Percentiles rank a stretch among this genome's conserved stretches.
phyloP scores from a whole-genome alignment of 2,329 filamentous ascomycete species.

The Onygena corvina region DNA sequence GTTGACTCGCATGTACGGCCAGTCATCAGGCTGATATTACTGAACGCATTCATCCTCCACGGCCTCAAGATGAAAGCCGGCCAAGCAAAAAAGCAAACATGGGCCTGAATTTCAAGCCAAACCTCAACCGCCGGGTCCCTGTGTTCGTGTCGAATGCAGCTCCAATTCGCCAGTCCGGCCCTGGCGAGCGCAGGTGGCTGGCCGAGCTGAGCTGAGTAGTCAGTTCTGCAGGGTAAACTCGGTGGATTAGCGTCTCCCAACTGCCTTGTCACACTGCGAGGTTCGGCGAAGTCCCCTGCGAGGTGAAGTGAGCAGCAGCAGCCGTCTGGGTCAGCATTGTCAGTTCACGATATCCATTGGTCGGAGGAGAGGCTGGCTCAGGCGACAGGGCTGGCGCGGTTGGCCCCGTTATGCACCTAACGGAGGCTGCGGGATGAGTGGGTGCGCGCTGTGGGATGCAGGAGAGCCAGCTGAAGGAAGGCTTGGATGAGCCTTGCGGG shows the following conservation, averaged over 20 bases:
- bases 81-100: constrained; percentile 4
- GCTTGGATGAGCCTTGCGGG: not conserved
- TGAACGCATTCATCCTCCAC: not conserved
- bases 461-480: not conserved
- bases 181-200: not conserved
- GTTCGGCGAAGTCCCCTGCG: no score
- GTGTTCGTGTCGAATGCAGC: not conserved
- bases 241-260: not conserved
- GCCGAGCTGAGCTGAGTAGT: not conserved
- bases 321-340: no score
- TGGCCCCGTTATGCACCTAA: not conserved
- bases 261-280: not conserved
- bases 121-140: not conserved
- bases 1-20: no score
- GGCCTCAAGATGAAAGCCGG: no score
- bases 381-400: not conserved
- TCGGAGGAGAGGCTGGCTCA: not conserved
- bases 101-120: not conserved
- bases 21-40: no score
- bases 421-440: not conserved
- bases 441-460: not conserved
- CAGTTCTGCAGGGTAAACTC: not conserved
- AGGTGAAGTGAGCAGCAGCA: no score
- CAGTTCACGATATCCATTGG: not conserved
- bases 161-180: not conserved